phyloP scores from a whole-genome alignment of 2,329 filamentous ascomycete genomes.

The Neonectria hederae region DNA sequence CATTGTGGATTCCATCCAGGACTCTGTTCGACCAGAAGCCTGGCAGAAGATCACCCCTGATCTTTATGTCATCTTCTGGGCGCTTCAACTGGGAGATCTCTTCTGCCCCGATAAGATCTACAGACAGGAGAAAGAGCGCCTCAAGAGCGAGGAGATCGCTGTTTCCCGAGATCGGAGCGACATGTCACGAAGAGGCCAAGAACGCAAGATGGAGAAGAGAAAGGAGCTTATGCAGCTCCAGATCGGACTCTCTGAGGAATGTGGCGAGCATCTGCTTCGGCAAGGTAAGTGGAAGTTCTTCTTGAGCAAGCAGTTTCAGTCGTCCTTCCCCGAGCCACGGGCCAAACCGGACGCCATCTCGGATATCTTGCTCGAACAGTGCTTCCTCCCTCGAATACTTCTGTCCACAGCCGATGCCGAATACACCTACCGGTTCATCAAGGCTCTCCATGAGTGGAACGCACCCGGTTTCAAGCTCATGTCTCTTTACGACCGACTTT shows the following conservation, averaged over 20 bases:
- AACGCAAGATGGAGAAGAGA: conserved; percentile 72
- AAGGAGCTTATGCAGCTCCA: conserved; percentile 74
- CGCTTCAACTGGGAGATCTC: conserved; percentile 83
- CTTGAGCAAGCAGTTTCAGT: conserved; percentile 77
- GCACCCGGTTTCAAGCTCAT: conserved; percentile 88
- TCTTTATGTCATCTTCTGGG: conserved; percentile 94
- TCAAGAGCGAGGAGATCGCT: conserved; percentile 72
- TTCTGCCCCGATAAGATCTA: conserved; percentile 81
- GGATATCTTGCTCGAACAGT: conserved; percentile 85
- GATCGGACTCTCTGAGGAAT: conserved; percentile 76
- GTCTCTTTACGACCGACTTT: conserved; percentile 83
- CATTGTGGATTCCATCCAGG: conserved; percentile 74
- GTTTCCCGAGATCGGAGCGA: conserved; percentile 78
- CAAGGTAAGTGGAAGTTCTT: conserved; percentile 74
- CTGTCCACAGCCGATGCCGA: conserved; percentile 88
- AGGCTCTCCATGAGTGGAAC: conserved; percentile 84
- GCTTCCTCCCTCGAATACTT: conserved; percentile 86
- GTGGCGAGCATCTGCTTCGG: conserved; percentile 73
- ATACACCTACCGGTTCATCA: conserved; percentile 86
- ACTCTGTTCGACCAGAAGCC: conserved; percentile 67
- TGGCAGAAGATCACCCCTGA: conserved; percentile 78
- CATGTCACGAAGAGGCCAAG: conserved; percentile 71
- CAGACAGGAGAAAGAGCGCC: conserved; percentile 74
- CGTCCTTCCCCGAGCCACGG: conserved; percentile 78
- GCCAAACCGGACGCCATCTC: conserved; percentile 74